phyloP scores from a whole-genome alignment of 768 basidiomycete genomes.

The Gyrodon lividus region DNA sequence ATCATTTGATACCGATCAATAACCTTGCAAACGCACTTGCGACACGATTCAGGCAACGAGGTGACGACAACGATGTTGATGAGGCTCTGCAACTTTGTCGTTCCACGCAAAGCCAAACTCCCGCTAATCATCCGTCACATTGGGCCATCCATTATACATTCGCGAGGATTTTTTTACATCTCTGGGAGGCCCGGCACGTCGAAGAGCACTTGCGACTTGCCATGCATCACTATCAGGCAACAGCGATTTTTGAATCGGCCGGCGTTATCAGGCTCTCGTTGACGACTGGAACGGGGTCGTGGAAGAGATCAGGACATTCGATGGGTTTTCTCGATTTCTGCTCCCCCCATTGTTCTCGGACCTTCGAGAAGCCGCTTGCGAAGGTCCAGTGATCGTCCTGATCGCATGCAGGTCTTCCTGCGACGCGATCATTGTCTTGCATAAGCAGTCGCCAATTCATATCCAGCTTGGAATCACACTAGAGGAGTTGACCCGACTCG shows the following conservation, averaged over 20 bases:
- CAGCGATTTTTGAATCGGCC: neutral
- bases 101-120: neutral
- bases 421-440: constrained; percentile 6
- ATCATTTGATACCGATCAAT: neutral
- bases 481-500: neutral
- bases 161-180: neutral
- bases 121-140: neutral
- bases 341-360: constrained; percentile 3
- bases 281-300: neutral
- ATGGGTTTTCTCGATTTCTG: constrained; percentile 15
- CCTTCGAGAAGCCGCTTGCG: constrained; percentile 2
- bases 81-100: constrained; percentile 6
- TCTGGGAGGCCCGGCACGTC: neutral
- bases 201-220: too few species aligned
- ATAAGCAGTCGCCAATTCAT: neutral
- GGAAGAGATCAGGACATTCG: neutral
- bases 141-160: neutral
- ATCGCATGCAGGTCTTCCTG: neutral
- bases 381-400: constrained; percentile 5
- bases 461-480: neutral
- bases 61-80: constrained; percentile 5
- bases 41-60: constrained; percentile 9
- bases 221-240: neutral
- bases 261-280: neutral
- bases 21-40: constrained; percentile 14